Percentiles rank a stretch among this genome's conserved stretches.
Evolutionary conservation across 768 basidiomycete genomes (phyloP).

Genomic region (Auriscalpium vulgare): DNA sequence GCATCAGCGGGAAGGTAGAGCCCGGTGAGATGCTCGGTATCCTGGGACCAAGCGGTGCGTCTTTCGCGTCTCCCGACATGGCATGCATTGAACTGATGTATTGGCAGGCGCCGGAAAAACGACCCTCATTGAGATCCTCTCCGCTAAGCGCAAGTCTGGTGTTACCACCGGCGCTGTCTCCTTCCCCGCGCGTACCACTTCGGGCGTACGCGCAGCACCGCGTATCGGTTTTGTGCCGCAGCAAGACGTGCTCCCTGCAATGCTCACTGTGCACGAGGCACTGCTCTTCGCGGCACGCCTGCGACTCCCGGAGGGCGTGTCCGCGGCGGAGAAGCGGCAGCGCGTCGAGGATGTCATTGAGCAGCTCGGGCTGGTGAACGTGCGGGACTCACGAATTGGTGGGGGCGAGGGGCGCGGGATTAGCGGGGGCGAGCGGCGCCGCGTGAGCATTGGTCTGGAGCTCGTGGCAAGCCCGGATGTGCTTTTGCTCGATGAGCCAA

Average conservation of each 20-base stretch:
- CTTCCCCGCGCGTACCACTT: conserved; percentile 34
- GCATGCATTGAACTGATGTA: not conserved
- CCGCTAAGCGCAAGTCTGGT: conserved; percentile 76
- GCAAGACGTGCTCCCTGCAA: conserved; percentile 72
- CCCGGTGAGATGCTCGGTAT: conserved; percentile 88
- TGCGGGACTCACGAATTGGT: conserved; percentile 68
- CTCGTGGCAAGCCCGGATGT: conserved; percentile 55
- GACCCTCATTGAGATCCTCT: conserved; percentile 85
- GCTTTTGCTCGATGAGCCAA: conserved; percentile 57
- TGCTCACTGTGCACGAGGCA: conserved; percentile 47
- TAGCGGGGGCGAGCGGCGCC: conserved; percentile 61
- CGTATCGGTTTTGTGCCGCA: conserved; percentile 84
- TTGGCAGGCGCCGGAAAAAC: conserved; percentile 75
- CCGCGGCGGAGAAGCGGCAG: conserved; percentile 50
- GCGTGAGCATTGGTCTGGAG: conserved; percentile 50
- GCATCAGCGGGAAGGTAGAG: conserved; percentile 58
- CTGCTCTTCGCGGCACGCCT: conserved; percentile 81
- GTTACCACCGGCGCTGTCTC: conserved; percentile 52
- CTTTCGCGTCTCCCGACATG: not conserved
- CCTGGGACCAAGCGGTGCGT: conserved; percentile 77
- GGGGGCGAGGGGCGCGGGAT: conserved; percentile 63
- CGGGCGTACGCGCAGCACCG: conserved; percentile 25
- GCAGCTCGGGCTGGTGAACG: conserved; percentile 66
- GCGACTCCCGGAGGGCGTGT: conserved; percentile 68
- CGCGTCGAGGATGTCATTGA: conserved; percentile 65